Base-by-base conservation (phyloP, 441 rosid species). In the Populus hybrid region DNA sequence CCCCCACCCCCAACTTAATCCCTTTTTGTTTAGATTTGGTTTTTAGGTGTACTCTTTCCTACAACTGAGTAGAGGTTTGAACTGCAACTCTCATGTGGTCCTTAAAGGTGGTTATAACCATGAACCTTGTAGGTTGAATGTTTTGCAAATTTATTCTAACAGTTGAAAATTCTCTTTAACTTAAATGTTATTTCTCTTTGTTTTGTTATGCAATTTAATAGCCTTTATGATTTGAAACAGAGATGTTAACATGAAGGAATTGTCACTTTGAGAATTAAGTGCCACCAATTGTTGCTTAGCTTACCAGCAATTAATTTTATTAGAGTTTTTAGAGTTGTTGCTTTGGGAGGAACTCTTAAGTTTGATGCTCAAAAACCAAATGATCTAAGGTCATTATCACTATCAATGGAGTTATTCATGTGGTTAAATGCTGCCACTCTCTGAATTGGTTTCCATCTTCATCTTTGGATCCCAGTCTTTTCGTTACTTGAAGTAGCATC, bases 41-140 rank as follows among this genome's bases (percentile, higher is more conserved):
- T 61, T 77, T 82, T 78, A 74, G 76, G 59, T 86, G 85, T 86
- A 80, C 53, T 29, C 31, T 77, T 18, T 64, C 59, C 67, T 42
- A 35, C 80, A 75, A 71, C 64, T 81, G 45, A 68, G 78, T 71
- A 76, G 84, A 63, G 84, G 69, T 65, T 71, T 71, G 59, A 74
- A 65, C 67, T 72, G 72, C 28, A 64, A 78, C 11, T 53, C 6
- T 53, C 31, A 73, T 53, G 35, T 73, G 71, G 18, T 69, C 29
- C 38, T 42, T 67, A 64, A 68, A 2, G 6, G 10, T 29, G 11
- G 18, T 56, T 78, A 31, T 14, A 14, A 50, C 18, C 21, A 72
- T 12, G 61, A 53, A 18, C 61, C 61, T 53, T 53, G 61, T 21
- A 76, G 50, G 56, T 63, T 4, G 21, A 63, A 16, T 71, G 63